Conservation (phyloP, 192 early-diverging fungal genomes). For the Coemansia sp. region DNA sequence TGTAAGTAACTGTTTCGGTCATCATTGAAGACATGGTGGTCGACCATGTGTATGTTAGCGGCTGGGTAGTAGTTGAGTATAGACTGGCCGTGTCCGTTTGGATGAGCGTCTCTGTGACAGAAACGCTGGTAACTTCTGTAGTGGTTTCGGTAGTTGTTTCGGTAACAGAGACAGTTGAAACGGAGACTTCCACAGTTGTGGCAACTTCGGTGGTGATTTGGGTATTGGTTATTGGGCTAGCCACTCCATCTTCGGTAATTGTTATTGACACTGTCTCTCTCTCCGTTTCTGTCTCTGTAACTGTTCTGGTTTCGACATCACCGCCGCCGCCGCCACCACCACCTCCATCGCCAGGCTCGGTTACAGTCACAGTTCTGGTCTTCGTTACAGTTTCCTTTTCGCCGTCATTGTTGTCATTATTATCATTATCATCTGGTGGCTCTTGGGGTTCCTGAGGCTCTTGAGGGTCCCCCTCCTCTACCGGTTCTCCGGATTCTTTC, state of each 20-base stretch:
- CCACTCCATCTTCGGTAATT: background rate
- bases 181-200: background rate
- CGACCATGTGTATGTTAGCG: background rate
- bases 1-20: background rate
- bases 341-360: background rate
- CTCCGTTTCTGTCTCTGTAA: background rate
- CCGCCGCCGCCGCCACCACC: background rate
- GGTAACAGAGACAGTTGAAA: background rate
- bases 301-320: background rate
- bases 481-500: background rate
- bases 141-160: background rate
- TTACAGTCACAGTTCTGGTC: background rate
- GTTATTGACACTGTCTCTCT: background rate
- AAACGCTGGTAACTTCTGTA: constrained; percentile 1
- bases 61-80: background rate
- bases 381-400: background rate
- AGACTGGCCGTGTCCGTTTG: background rate
- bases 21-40: too few relatives aligned
- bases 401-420: background rate
- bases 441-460: too few relatives aligned
- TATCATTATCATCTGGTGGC: background rate
- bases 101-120: background rate
- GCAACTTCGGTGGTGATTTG: background rate
- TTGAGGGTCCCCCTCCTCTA: too few relatives aligned
- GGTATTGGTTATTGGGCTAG: background rate